Evolutionary conservation across 106 monocot genomes (phyloP).

Genomic region (Allium sativum): DNA sequence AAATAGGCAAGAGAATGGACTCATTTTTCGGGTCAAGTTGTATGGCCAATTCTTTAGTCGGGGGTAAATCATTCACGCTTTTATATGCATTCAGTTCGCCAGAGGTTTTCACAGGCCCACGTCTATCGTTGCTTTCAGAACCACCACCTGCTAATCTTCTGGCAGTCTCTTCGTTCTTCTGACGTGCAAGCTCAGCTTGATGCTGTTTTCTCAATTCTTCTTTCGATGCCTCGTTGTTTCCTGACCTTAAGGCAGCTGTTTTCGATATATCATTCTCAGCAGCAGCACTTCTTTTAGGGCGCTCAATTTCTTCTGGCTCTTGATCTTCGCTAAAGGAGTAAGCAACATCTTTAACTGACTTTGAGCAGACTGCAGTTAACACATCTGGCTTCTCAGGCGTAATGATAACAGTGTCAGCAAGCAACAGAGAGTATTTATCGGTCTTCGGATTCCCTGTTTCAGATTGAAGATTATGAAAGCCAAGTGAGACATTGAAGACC

Average conservation of each 20-base stretch:
- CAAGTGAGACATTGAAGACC: slow-evolving; percentile 90
- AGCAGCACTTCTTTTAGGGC: slow-evolving; percentile 10
- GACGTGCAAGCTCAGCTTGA: slow-evolving; percentile 88
- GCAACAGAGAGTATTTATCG: slow-evolving; percentile 55
- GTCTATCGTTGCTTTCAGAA: slow-evolving; percentile 29
- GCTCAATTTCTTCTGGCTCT: neutral
- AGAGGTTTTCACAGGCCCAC: slow-evolving; percentile 43
- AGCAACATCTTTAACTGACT: slow-evolving; percentile 58
- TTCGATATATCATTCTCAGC: slow-evolving; percentile 23
- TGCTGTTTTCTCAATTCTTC: slow-evolving; percentile 81
- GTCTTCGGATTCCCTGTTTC: slow-evolving; percentile 65
- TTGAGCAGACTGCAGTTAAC: slow-evolving; percentile 60
- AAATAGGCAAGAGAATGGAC: slow-evolving; percentile 71
- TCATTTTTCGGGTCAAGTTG: slow-evolving; percentile 91
- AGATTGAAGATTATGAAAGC: slow-evolving; percentile 75
- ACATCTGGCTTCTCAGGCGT: slow-evolving; percentile 54
- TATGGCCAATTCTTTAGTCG: slow-evolving; percentile 47
- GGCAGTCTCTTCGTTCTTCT: slow-evolving; percentile 83
- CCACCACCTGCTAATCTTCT: slow-evolving; percentile 44
- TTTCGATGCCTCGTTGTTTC: slow-evolving; percentile 69
- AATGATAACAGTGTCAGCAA: slow-evolving; percentile 80
- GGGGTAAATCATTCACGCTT: slow-evolving; percentile 71
- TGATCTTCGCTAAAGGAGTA: slow-evolving; percentile 72
- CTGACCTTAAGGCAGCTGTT: slow-evolving; percentile 64
- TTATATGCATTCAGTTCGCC: slow-evolving; percentile 76